Base-by-base conservation (phyloP, 1,139 yeast species). In the Diutina catenulata region DNA sequence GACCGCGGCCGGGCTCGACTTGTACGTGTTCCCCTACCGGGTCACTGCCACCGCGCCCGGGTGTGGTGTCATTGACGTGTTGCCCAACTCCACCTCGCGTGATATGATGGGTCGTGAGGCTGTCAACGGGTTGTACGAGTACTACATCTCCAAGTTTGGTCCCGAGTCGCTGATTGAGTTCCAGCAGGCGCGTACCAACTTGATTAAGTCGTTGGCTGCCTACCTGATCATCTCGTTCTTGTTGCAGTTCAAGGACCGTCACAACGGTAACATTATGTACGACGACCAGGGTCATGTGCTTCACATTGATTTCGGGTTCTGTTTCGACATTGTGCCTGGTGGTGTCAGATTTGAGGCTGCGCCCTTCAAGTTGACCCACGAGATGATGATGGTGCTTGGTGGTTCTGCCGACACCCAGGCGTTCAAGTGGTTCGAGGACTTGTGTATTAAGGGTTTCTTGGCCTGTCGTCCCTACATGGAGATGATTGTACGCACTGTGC, bases 41-140 rank as follows among this genome's bases (percentile, higher is more conserved):
- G 98, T 93, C 16, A 88, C 96, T 0, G 98, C 99, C 1, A 91
- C 99, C 5, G 96, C 95, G 1, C 97, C 98, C 1, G 98, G 99
- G 1, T 87, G 97, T 63, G 99, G 99, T 57, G 94, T 93, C 35
- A 91, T 93, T 62, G 99, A 93, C 55, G 98, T 93, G 28, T 70
- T 93, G 47, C 98, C 98, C 25, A 84, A 88, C 55, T 79, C 96
- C 11, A 80, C 87, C 21, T 84, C 95, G 36, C 78, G 99, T 62
- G 99, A 93, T 60, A 88, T 93, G 98, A 70, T 93, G 43, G 99
- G 99, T 33, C 77, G 99, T 53, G 98, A 93, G 55, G 98, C 98
- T 0, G 98, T 93, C 29, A 93, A 93, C 57, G 98, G 98, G 5
- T 68, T 93, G 41, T 87, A 86, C 55, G 95, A 91, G 55, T 93